Evolutionary conservation across 768 basidiomycete species (phyloP).

Genomic region (Mrakia frigida): DNA sequence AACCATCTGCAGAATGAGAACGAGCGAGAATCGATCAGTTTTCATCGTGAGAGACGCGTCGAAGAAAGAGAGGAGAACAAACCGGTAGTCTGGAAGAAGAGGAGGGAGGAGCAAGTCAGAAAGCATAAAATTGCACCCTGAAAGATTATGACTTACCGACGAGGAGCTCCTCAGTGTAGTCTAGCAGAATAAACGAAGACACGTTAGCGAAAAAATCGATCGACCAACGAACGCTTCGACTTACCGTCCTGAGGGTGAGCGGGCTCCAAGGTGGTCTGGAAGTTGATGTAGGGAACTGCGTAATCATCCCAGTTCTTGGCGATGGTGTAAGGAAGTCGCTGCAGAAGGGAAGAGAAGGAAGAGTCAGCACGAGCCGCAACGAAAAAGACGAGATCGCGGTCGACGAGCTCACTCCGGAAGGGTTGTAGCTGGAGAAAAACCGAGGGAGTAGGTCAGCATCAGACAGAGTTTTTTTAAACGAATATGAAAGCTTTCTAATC

Average conservation of each 20-base stretch:
- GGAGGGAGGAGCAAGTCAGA: too few species aligned
- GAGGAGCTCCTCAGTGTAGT: constrained; percentile 47
- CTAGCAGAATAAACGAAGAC: not conserved
- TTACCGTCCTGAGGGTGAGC: constrained; percentile 48
- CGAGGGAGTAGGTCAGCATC: not conserved
- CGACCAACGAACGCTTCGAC: too few species aligned
- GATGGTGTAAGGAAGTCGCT: constrained; percentile 67
- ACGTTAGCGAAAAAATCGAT: too few species aligned
- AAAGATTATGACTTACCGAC: constrained; percentile 48
- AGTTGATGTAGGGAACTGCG: constrained; percentile 40
- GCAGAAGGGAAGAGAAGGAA: too few species aligned
- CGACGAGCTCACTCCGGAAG: constrained; percentile 53
- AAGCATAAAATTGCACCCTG: not conserved
- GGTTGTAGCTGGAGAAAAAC: constrained; percentile 51
- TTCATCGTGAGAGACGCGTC: constrained; percentile 39
- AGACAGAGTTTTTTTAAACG: not conserved
- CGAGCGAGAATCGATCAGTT: constrained; percentile 51
- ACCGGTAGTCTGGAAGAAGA: not conserved
- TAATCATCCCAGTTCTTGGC: constrained; percentile 60
- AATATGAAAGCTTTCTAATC: not conserved
- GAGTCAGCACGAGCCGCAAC: too few species aligned
- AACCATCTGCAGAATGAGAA: constrained; percentile 47
- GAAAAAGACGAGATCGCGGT: too few species aligned
- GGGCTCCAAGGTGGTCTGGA: constrained; percentile 43
- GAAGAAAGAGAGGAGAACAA: constrained; percentile 31